Evolutionary conservation across 73 alveolate species (phyloP).

Genomic region (Symbiodinium natans): DNA sequence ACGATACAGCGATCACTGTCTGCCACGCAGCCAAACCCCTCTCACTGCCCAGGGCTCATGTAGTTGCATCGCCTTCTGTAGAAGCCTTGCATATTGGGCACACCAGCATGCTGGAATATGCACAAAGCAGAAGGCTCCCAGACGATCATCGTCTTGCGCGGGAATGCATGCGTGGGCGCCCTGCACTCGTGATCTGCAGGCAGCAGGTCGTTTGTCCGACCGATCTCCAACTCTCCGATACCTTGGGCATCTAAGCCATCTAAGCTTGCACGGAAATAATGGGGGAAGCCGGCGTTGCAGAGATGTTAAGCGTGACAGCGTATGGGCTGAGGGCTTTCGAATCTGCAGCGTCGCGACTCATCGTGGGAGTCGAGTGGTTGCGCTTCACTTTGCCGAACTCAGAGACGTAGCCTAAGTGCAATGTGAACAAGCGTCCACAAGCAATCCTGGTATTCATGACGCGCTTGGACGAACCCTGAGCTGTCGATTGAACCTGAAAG

Average conservation of each 20-base stretch:
- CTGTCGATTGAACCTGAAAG: no score
- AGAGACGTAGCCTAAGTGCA: slow-evolving; percentile 34
- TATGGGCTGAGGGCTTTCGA: not conserved
- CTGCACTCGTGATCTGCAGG: slow-evolving; percentile 62
- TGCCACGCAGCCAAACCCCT: no score
- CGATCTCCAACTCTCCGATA: slow-evolving; percentile 63
- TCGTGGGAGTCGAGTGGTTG: slow-evolving; percentile 24
- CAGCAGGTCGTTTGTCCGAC: slow-evolving; percentile 61
- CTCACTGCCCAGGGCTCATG: slow-evolving; percentile 87
- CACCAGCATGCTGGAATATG: no score
- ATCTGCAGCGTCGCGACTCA: slow-evolving; percentile 18
- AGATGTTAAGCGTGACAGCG: not conserved
- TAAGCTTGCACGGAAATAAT: not conserved
- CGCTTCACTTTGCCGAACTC: slow-evolving; percentile 58
- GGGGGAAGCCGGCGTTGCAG: not conserved
- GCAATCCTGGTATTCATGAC: no score
- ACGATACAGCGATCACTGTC: no score
- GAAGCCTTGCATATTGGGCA: slow-evolving; percentile 13
- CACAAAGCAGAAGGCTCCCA: no score
- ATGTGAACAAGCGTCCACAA: no score
- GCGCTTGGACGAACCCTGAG: no score
- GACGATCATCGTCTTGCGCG: not conserved
- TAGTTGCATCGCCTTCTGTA: slow-evolving; percentile 65
- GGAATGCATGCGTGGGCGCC: not conserved
- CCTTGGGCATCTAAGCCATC: not conserved